Conservation (phyloP, 345 rosid species). For the Gossypium australe region DNA sequence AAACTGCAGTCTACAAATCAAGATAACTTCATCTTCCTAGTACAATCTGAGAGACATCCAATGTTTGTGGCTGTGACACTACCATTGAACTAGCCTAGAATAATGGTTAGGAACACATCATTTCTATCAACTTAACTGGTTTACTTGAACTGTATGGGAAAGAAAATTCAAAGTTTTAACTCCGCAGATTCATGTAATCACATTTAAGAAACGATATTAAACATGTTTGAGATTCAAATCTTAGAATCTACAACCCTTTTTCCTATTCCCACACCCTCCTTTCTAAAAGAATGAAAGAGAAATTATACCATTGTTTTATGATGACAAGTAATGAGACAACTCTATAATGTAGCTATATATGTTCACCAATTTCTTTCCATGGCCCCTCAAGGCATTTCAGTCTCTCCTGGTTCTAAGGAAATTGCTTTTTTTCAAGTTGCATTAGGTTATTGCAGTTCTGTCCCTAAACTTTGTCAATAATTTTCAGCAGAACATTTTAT, state of each 20-base stretch:
- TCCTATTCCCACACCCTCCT: no score
- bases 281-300: background rate
- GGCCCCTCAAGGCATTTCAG: background rate
- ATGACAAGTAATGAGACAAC: background rate
- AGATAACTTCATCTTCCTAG: background rate
- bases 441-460: background rate
- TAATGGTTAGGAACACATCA: background rate
- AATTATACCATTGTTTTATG: background rate
- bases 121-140: background rate
- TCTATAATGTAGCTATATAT: background rate
- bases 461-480: background rate
- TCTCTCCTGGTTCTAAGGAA: background rate
- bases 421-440: background rate
- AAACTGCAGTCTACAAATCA: background rate
- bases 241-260: background rate
- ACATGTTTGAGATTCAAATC: background rate
- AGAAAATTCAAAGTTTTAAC: background rate
- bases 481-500: background rate
- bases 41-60: background rate
- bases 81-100: background rate
- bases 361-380: background rate
- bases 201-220: no score
- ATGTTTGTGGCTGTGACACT: background rate
- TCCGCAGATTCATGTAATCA: background rate
- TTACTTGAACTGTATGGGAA: background rate